Base-by-base conservation (phyloP, 1,284 basidiomycete genomes). In the Macrocystidia cucumis region DNA sequence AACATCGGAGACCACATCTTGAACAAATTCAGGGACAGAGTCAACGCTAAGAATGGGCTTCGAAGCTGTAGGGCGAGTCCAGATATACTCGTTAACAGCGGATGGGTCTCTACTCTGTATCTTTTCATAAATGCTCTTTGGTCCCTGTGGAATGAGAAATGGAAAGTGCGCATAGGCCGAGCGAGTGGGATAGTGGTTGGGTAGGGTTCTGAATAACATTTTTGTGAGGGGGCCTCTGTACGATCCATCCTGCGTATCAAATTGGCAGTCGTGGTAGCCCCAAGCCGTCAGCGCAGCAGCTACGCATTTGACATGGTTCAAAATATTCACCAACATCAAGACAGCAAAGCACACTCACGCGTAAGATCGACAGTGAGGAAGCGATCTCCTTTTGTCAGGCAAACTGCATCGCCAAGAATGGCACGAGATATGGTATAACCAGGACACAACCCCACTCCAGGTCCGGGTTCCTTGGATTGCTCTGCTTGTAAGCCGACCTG, bases 361-460 rank as follows among this genome's bases (percentile, higher is more conserved):
- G 85, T 91, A 53, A 76, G 85, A 52, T 92, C 89, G 22, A 79
- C 66, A 0, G 87, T 91, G 61, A 78, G 86, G 69, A 80, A 86
- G 31, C 89, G 71, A 49, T 91, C 88, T 18, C 86, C 78, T 39
- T 89, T 80, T 29, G 83, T 87, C 33, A 91, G 72, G 3, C 85
- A 79, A 37, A 88, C 84, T n/a, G 88, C 89, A 51, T 92, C 90
- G 45, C 79, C 77, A 24, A 93, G 74, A 48, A 93, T 93, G 9
- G 88, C 90, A 25, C 90, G 76, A 47, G 81, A 83, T 50, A 89
- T 78, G 5, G 91, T 92, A 57, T 86, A 91, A 7, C 81, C 74
- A 41, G 86, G 85, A 57, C 87, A 88, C 35, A 88, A 69, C 40
- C 90, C 90, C 35, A 85, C 82, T 32, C 87, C 86, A 0, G 78